A percentile compares a stretch with the other conserved stretches of the same genome.
Evolutionary conservation across 148 eudicot species (phyloP).

Genomic region (Amaranthus hypochondriacus): DNA sequence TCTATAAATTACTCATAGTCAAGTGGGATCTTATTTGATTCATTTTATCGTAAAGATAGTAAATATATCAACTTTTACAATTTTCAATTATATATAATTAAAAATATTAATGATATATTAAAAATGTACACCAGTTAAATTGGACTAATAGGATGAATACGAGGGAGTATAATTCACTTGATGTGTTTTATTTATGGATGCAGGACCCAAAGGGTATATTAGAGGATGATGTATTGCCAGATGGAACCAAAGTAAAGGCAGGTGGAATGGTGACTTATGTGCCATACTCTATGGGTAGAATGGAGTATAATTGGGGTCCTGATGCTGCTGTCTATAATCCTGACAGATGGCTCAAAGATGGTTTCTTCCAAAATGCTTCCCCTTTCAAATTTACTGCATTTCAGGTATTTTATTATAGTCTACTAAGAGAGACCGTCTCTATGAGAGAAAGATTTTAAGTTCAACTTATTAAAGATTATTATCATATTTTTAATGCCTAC

Average conservation of each 20-base stretch:
- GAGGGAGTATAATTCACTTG: too few relatives aligned
- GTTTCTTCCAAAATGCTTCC: conserved; percentile 78
- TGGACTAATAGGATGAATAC: too few relatives aligned
- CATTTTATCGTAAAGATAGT: too few relatives aligned
- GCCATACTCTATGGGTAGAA: conserved; percentile 96
- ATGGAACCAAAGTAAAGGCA: conserved; percentile 91
- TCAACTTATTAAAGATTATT: too few relatives aligned
- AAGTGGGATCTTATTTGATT: too few relatives aligned
- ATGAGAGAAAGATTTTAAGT: background rate
- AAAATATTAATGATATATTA: too few relatives aligned
- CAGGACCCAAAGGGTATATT: conserved; percentile 92
- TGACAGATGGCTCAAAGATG: conserved; percentile 94
- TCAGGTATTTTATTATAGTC: conserved; percentile 41
- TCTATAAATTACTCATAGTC: too few relatives aligned
- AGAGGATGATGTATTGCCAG: conserved; percentile 82
- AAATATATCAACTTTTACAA: too few relatives aligned
- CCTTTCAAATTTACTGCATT: conserved; percentile 98
- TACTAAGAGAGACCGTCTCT: too few relatives aligned
- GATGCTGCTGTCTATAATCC: conserved; percentile 80
- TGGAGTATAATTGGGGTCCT: conserved; percentile 97
- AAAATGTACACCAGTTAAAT: background rate
- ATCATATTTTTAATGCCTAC: too few relatives aligned
- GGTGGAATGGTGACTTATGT: conserved; percentile 99
- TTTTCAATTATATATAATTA: too few relatives aligned
- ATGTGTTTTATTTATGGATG: background rate